Base-by-base conservation (phyloP, 257 asterid species). In the Gentiana straminea region DNA sequence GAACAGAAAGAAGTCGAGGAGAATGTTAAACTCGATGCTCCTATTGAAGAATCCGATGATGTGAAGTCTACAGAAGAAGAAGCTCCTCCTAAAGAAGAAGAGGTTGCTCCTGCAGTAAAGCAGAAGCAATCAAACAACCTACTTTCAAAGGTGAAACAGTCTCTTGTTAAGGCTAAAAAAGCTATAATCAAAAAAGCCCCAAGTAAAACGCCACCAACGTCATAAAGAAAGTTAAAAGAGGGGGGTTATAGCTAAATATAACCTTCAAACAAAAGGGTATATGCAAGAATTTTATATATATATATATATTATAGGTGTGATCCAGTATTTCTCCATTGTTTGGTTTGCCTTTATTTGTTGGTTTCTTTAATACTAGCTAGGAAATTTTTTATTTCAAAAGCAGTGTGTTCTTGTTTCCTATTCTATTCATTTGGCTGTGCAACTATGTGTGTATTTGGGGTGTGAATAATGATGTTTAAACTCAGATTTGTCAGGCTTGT, bases 141-240 rank as follows among this genome's bases (percentile, higher is more conserved):
- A 13, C 79, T 86, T 13, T 74, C 86, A 70, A 84, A 84, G 71
- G 59, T 90, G 85, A 90, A 90, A 84, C 94, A 86, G 11, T 75
- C 98, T 3, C 79, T 90, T 5, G 94, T 83, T 60, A 90, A 90
- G 83, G 98, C 96, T 0, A 90, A 81, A 74, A 90, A 63, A 63
- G 98, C 94, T 1, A 86, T 90, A 65, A 80, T 72, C 35, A 95
- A 96, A 11, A 90, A 86, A 63, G 61, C 81, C 97, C 5, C 76
- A 79, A 51, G 38, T 89, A 11, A 86, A 90, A 77, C 24, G 64
- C 83, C 74, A 35, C 75, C 74, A 4, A 64, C 73, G 32, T 11
- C 13, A n/a, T 32, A 24, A 83, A 7, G 89, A 85, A 55, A 15
- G 24, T 46, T 68, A 3, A 81, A 74, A 66, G 72, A 65, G 9